Conservation (phyloP, 2,329 filamentous ascomycete genomes). For the Mycosphaerella sp. region DNA sequence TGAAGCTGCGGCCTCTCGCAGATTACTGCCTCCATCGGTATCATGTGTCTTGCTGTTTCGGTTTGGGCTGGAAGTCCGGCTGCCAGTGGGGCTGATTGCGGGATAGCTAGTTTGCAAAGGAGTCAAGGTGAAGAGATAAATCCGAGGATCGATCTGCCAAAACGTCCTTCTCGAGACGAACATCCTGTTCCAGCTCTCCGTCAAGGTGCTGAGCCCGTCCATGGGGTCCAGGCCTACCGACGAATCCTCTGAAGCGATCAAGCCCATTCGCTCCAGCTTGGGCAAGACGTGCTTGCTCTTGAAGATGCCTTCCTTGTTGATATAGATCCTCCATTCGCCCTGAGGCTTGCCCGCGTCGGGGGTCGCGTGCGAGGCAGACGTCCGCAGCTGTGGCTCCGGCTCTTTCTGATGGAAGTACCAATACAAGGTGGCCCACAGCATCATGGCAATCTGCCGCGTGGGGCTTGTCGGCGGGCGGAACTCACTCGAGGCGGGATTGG, state of each 20-base stretch:
- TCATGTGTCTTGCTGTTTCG: slow-evolving; percentile 18
- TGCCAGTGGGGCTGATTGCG: slow-evolving; percentile 46
- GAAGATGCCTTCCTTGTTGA: slow-evolving; percentile 83
- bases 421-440: slow-evolving; percentile 89
- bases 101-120: slow-evolving; percentile 47
- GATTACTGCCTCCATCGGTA: slow-evolving; percentile 12
- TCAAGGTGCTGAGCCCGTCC: slow-evolving; percentile 46
- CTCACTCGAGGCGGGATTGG: slow-evolving; percentile 71
- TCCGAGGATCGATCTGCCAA: slow-evolving; percentile 82
- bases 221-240: slow-evolving; percentile 59
- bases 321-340: slow-evolving; percentile 79
- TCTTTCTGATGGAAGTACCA: slow-evolving; percentile 94
- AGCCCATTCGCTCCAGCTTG: slow-evolving; percentile 88
- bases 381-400: slow-evolving; percentile 60
- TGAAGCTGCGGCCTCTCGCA: slow-evolving; percentile 10
- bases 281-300: slow-evolving; percentile 75
- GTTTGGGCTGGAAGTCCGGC: slow-evolving; percentile 47
- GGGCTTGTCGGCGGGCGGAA: slow-evolving; percentile 75
- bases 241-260: slow-evolving; percentile 71
- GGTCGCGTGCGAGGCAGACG: slow-evolving; percentile 58
- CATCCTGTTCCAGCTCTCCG: slow-evolving; percentile 68
- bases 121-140: slow-evolving; percentile 81
- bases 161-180: slow-evolving; percentile 76
- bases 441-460: slow-evolving; percentile 88
- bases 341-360: slow-evolving; percentile 63